Percentiles rank a stretch among this genome's conserved stretches.
Conservation (phyloP, 805 yeast species). For the Kodamaea kaohsiungensis region DNA sequence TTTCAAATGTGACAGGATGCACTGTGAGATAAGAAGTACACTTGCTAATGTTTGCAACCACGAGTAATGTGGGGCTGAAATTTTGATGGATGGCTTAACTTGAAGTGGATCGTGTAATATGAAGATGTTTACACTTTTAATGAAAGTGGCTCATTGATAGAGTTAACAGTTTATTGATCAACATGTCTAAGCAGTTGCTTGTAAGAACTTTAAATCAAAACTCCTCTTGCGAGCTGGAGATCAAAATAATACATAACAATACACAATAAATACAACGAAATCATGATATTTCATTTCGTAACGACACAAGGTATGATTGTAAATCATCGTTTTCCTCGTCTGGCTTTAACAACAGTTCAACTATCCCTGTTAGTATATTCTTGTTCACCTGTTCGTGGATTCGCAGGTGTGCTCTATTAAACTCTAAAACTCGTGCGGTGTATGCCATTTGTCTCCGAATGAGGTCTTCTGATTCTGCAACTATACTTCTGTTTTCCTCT, state of each 20-base stretch:
- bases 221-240: not conserved
- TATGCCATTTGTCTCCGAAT: slow-evolving; percentile 8
- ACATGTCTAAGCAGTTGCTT: no score
- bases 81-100: no score
- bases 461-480: slow-evolving; percentile 6
- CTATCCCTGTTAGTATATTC: slow-evolving; percentile 1
- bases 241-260: not conserved
- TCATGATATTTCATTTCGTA: slow-evolving; percentile 1
- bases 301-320: not conserved
- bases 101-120: no score
- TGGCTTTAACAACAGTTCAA: not conserved
- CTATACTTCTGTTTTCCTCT: slow-evolving; percentile 2
- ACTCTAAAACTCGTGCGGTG: slow-evolving; percentile 5
- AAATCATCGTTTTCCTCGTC: not conserved
- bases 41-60: not conserved
- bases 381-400: slow-evolving; percentile 3
- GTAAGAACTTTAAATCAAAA: not conserved
- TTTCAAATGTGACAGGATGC: no score
- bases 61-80: no score
- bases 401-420: slow-evolving; percentile 4
- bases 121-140: no score
- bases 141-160: no score
- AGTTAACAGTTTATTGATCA: no score
- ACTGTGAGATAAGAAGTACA: not conserved
- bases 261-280: not conserved